These are phyloP conservation scores for Colletotrichum godetiae DNA, from an alignment of 2,329 filamentous ascomycete species.

Conservation along the genomic window DNA sequence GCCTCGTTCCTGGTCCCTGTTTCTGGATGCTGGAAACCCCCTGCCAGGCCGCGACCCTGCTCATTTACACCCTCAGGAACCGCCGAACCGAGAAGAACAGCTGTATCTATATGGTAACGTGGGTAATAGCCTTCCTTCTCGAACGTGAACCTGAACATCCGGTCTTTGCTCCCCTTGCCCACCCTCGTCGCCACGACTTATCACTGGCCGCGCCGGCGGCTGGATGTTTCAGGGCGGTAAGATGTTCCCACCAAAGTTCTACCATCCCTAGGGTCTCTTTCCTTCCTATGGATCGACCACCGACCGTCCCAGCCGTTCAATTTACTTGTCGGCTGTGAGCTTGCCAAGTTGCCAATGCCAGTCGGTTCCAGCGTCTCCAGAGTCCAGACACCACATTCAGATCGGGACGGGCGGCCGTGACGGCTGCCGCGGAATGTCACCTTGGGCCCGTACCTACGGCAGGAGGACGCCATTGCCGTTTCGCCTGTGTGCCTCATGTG, in stretches of 20 bases:
- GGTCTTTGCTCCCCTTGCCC: slow-evolving; percentile 24
- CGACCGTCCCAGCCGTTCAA: neutral
- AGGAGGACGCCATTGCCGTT: neutral
- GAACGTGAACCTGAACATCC: slow-evolving; percentile 25
- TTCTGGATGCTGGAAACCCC: neutral
- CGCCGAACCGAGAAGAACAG: neutral
- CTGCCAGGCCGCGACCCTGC: neutral
- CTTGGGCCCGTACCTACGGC: neutral
- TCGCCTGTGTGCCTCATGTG: neutral
- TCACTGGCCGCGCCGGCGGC: slow-evolving; percentile 21
- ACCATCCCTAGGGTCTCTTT: neutral
- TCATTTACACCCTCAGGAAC: neutral
- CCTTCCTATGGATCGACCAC: neutral
- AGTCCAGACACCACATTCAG: slow-evolving; percentile 12
- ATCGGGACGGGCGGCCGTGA: slow-evolving; percentile 14
- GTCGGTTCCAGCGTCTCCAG: neutral
- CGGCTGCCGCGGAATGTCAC: neutral
- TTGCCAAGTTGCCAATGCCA: neutral
- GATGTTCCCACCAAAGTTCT: slow-evolving; percentile 33
- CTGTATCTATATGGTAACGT: neutral
- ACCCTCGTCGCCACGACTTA: slow-evolving; percentile 2
- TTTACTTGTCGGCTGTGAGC: neutral
- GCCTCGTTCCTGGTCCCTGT: slow-evolving; percentile 16
- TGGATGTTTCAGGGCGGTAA: slow-evolving; percentile 35
- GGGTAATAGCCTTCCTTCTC: slow-evolving; percentile 16